Conservation (phyloP, 768 basidiomycete species). For the Amanita exitialis region DNA sequence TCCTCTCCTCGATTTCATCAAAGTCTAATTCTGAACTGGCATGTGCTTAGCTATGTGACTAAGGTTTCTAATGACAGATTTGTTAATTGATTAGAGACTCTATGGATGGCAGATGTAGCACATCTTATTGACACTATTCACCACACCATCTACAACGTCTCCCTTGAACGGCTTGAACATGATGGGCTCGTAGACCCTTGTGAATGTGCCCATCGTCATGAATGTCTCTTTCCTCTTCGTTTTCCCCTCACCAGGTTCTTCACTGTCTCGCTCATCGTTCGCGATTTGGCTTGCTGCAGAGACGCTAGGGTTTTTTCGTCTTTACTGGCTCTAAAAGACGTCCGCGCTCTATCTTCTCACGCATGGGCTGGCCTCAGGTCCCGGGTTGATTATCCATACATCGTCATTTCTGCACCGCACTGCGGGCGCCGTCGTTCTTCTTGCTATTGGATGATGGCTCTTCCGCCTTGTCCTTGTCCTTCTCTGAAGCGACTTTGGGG, state of each 20-base stretch:
- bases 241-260: conserved; percentile 59
- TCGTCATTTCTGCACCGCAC: conserved; percentile 48
- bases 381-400: conserved; percentile 59
- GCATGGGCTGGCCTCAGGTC: conserved; percentile 47
- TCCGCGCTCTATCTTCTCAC: conserved; percentile 42
- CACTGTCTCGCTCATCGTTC: conserved; percentile 78
- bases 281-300: conserved; percentile 48
- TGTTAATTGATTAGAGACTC: too few relatives aligned
- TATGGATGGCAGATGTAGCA: too few relatives aligned
- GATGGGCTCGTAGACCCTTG: conserved; percentile 59
- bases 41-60: too few relatives aligned
- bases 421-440: conserved; percentile 40
- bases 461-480: conserved; percentile 19
- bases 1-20: too few relatives aligned
- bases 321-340: conserved; percentile 47
- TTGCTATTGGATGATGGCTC: conserved; percentile 14
- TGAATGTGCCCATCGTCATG: conserved; percentile 89
- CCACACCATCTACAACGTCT: too few relatives aligned
- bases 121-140: too few relatives aligned
- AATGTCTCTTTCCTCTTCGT: conserved; percentile 68
- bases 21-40: too few relatives aligned
- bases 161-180: background rate
- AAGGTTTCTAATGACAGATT: too few relatives aligned
- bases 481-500: too few relatives aligned
- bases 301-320: conserved; percentile 46